Conservation (phyloP, 768 basidiomycete genomes). For the Terana coerulea region DNA sequence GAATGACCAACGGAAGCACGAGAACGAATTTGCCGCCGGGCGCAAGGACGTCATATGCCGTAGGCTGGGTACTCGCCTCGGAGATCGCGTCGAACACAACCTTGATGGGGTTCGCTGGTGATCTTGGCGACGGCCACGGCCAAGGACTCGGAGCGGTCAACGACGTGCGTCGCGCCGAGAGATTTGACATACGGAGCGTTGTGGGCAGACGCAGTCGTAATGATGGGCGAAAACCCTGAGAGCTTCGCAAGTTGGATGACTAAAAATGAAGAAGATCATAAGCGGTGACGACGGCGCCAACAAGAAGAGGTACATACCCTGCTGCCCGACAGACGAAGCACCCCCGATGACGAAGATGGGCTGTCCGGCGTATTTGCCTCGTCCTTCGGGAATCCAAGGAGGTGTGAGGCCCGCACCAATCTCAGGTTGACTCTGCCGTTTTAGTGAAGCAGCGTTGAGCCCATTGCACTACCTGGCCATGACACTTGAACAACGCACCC, state of each 20-base stretch:
- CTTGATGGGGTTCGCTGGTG: constrained; percentile 16
- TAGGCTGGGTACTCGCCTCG: constrained; percentile 18
- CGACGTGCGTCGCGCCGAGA: constrained; percentile 29
- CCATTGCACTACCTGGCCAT: too few relatives aligned
- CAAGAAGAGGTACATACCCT: constrained; percentile 23
- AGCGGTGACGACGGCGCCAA: neutral
- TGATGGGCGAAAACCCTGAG: constrained; percentile 19
- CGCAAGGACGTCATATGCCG: constrained; percentile 22
- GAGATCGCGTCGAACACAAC: constrained; percentile 23
- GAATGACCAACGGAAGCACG: constrained; percentile 10
- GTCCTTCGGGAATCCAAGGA: constrained; percentile 31
- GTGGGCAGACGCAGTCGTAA: constrained; percentile 25
- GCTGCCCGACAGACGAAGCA: constrained; percentile 35
- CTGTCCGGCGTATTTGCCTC: constrained; percentile 28
- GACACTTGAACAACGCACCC: too few relatives aligned
- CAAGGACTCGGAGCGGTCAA: constrained; percentile 21
- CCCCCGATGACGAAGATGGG: constrained; percentile 36
- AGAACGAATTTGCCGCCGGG: constrained; percentile 21
- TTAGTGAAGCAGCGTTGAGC: too few relatives aligned
- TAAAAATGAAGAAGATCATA: neutral
- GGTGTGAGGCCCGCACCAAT: constrained; percentile 26
- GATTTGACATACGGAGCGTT: constrained; percentile 18
- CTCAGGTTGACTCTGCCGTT: neutral
- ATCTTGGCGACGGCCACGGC: neutral
- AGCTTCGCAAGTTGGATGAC: constrained; percentile 10